Evolutionary conservation across 257 asterid species (phyloP), one percentile per base, ranked within the genome.

Genomic region (Petrea volubilis): DNA sequence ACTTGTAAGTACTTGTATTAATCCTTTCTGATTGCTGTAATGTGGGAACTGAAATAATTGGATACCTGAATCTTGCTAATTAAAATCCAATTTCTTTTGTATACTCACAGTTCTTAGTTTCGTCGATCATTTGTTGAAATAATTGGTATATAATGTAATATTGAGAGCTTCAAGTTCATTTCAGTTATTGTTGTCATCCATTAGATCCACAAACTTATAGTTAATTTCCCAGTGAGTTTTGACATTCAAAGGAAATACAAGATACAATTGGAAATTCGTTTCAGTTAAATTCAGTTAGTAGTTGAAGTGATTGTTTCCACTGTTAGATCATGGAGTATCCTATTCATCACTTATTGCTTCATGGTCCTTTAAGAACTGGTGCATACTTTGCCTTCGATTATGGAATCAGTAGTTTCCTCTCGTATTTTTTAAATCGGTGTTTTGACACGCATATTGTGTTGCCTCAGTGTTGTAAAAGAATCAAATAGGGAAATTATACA

Each of bases 401-500:
- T 47, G 14, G 25, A 44, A 24, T 55, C 21, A 12, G 12, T 65
- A 6, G 7, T 58, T 34, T 47, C 5, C 17, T n/a, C 57, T 52
- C 64, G 11, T 67, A 17, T 29, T 56, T 29, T 27, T 12, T 38
- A 12, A 5, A 5, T 20, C 0, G 24, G 53, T 24, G 64, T 29
- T 10, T 64, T 73, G 61, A 46, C 41, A 38, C 41, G 50, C 33
- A 44, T 60, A 5, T 73, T 38, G 3, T 15, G 23, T 34, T 41
- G 68, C 60, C 47, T 49, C 76, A 56, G 61, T 49, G 60, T 14
- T 41, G 34, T 69, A 33, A 73, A 73, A n/a, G 67, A 23, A 60
- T 74, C 60, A 12, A 55, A 59, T 57, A 51, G 33, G 57, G 25
- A 34, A 46, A 10, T 74, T 46, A 29, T 17, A 40, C 65, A 21